phyloP scores from a whole-genome alignment of 257 asterid genomes.

The Nicotiana undulata region DNA sequence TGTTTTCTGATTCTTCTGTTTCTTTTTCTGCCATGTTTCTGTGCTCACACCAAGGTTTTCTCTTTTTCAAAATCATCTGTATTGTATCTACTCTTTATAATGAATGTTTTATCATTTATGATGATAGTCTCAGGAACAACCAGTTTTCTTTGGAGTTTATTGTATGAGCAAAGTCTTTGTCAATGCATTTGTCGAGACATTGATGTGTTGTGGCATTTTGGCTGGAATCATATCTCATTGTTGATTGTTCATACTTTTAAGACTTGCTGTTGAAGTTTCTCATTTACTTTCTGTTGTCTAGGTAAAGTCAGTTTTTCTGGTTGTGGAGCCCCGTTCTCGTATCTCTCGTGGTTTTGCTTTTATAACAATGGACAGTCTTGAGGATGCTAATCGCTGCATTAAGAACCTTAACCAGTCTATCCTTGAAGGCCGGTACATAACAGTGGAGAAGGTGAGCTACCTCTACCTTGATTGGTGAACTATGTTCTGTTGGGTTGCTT shows the following conservation, averaged over 20 bases:
- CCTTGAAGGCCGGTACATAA: conserved; percentile 81
- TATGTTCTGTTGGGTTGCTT: conserved; percentile 31
- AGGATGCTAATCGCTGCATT: conserved; percentile 86
- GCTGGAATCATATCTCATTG: not conserved
- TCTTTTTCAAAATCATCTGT: not conserved
- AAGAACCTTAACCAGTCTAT: conserved; percentile 91
- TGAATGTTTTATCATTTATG: not conserved
- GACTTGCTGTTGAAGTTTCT: not conserved
- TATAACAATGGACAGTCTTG: conserved; percentile 67
- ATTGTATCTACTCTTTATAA: not conserved
- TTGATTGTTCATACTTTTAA: not conserved
- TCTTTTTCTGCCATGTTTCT: not conserved
- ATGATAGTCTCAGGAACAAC: not conserved
- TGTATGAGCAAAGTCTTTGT: not conserved
- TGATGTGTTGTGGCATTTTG: not conserved
- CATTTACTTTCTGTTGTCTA: not conserved
- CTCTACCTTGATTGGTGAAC: conserved; percentile 23
- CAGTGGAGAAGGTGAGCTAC: conserved; percentile 46
- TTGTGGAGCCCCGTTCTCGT: conserved; percentile 90
- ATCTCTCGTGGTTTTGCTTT: conserved; percentile 96
- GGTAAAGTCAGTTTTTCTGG: conserved; percentile 27
- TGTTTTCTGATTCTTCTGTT: not conserved
- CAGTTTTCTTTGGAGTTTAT: not conserved
- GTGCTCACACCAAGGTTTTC: not conserved
- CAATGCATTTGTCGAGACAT: not conserved